Base-by-base conservation (phyloP, 108 stramenopile species). In the Nitzschia palea region DNA sequence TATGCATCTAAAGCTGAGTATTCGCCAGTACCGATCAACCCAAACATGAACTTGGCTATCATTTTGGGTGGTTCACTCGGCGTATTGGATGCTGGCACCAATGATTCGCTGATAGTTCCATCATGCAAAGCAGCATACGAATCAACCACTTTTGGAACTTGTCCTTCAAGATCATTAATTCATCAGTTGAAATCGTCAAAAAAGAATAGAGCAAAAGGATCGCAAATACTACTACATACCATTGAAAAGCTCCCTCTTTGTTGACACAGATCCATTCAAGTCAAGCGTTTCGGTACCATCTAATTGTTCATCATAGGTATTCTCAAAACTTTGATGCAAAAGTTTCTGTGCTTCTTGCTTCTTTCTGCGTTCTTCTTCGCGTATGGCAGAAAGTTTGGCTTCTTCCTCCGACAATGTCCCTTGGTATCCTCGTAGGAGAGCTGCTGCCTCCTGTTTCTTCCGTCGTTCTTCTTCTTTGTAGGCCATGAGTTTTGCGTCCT, bases 381-480 rank as follows among this genome's bases (percentile, higher is more conserved):
- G 40, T 14, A 51, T 4, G 28, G 71, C 71, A 23, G 62, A 52
- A 30, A 64, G 61, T 31, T 55, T 64, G 0, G 71, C 62, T 42
- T 72, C 62, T 43, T 72, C 62, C 54, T 72, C 71, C 2, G 71
- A 64, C 15, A 72, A 18, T 15, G 36, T n/a, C 10, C 52, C 60
- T 12, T 60, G 71, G 26, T 72, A 72, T 22, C 55, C 55, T 37
- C 55, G 62, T 3, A 72, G 44, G 23, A 48, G 15, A 12, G 63
- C 15, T 9, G 43, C 62, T 35, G 71, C 71, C 17, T 64, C 55
- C 18, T 51, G 55, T 48, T 72, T 72, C 28, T 72, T 60, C 23
- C 62, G 23, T 25, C 71, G 71, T 44, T 72, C 71, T 35, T 72
- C 60, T 43, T 72, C 71, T 17, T 45, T 50, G 29, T 47, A 29